A percentile compares a stretch with the other conserved stretches of the same genome.
Evolutionary conservation across 148 eudicot species (phyloP).

Genomic region (Cornus suecica): DNA sequence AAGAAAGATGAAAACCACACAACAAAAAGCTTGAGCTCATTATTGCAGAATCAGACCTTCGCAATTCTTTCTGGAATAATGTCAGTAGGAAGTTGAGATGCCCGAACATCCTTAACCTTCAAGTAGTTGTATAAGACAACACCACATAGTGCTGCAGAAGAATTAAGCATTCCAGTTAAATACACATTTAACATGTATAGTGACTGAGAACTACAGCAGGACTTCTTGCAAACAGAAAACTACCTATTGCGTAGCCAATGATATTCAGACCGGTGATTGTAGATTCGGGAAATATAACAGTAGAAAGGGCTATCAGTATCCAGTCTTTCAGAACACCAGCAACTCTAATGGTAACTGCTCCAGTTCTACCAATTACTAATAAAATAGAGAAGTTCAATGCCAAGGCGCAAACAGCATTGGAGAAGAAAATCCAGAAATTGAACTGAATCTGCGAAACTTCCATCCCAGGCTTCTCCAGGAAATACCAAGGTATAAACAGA

Average conservation of each 20-base stretch:
- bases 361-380: slow-evolving; percentile 25
- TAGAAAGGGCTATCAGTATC: slow-evolving; percentile 21
- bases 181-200: neutral
- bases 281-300: slow-evolving; percentile 19
- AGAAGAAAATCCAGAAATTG: slow-evolving; percentile 24
- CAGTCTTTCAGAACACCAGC: slow-evolving; percentile 25
- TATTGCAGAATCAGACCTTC: slow-evolving; percentile 23
- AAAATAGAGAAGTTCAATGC: slow-evolving; percentile 21
- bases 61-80: slow-evolving; percentile 34
- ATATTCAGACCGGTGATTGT: slow-evolving; percentile 17
- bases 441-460: slow-evolving; percentile 21
- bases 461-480: slow-evolving; percentile 23
- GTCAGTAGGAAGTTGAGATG: slow-evolving; percentile 35
- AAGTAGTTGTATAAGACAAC: slow-evolving; percentile 44
- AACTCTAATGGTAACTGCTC: slow-evolving; percentile 21
- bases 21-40: neutral
- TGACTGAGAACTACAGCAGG: neutral
- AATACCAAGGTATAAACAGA: slow-evolving; percentile 26
- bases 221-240: neutral
- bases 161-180: neutral
- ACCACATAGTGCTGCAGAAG: slow-evolving; percentile 41
- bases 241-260: slow-evolving; percentile 20
- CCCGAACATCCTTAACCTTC: slow-evolving; percentile 40
- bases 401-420: slow-evolving; percentile 18
- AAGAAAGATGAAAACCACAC: slow-evolving; percentile 1